Evolutionary conservation across 176 grass and related monocot genomes (phyloP).

Genomic region (Aechmea fasciata): DNA sequence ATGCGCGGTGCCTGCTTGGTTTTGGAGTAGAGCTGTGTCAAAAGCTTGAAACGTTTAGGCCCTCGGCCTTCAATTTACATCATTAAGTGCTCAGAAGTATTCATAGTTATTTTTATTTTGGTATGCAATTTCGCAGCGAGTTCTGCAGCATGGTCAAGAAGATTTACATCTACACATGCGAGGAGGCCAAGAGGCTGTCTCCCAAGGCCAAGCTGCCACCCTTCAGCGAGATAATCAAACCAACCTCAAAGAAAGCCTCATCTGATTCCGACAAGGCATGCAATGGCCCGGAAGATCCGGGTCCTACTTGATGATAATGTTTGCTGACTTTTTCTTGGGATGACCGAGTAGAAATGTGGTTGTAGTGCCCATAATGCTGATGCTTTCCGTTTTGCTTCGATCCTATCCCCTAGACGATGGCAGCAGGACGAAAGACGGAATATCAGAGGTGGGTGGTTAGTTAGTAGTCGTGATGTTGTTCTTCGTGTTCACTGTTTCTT

Average conservation of each 20-base stretch:
- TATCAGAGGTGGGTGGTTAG: neutral
- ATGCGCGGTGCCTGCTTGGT: too few species aligned
- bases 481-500: neutral
- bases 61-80: neutral
- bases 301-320: slow-evolving; percentile 14
- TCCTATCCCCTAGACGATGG: neutral
- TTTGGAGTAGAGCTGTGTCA: too few species aligned
- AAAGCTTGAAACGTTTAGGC: too few species aligned
- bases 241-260: slow-evolving; percentile 22
- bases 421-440: neutral
- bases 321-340: slow-evolving; percentile 10
- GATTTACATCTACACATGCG: slow-evolving; percentile 75
- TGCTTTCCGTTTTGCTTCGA: neutral
- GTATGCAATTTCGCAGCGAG: slow-evolving; percentile 44
- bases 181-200: slow-evolving; percentile 58
- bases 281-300: slow-evolving; percentile 15
- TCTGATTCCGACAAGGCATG: slow-evolving; percentile 17
- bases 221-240: slow-evolving; percentile 20
- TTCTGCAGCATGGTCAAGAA: slow-evolving; percentile 77
- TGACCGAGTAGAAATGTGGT: neutral
- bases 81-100: neutral
- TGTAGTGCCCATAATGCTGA: neutral
- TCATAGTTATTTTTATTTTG: neutral
- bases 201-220: slow-evolving; percentile 41
- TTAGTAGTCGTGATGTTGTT: neutral